phyloP scores from a whole-genome alignment of 2,329 filamentous ascomycete genomes.

The Cercospora sp. region DNA sequence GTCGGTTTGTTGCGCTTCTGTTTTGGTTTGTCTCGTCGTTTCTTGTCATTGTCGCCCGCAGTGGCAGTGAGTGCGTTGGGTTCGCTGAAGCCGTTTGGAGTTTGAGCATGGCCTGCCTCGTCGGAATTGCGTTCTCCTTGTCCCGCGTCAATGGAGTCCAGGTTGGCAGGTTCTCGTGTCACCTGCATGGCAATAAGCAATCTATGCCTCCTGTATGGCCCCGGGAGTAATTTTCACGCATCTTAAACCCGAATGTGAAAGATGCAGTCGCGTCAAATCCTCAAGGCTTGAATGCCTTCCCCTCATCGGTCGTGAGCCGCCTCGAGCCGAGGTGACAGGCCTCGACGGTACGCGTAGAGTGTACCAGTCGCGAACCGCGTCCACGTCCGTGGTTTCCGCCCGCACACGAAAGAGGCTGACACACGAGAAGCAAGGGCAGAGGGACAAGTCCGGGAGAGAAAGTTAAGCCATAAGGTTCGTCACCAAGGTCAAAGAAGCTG shows the following conservation, averaged over 20 bases:
- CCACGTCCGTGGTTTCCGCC: not conserved
- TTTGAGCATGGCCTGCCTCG: conserved; percentile 70
- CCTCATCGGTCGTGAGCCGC: conserved; percentile 5
- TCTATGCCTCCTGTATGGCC: conserved; percentile 1
- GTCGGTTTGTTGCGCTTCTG: conserved; percentile 85
- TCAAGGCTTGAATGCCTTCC: not conserved
- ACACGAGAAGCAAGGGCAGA: not conserved
- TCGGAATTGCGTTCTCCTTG: not conserved
- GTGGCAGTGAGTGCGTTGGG: conserved; percentile 3
- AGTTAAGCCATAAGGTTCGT: not conserved
- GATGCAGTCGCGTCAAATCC: not conserved
- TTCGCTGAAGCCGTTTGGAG: conserved; percentile 63
- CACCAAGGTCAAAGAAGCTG: not conserved
- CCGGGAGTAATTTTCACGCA: conserved; percentile 4
- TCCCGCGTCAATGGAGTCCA: not conserved
- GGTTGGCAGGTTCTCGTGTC: not conserved
- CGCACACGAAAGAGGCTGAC: not conserved
- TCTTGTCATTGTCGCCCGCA: not conserved
- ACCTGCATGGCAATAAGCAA: conserved; percentile 10
- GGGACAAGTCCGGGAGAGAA: not conserved
- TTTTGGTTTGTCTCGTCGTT: conserved; percentile 46
- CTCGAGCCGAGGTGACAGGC: conserved; percentile 2
- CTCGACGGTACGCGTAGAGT: not conserved
- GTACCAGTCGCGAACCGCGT: not conserved
- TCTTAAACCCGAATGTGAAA: conserved; percentile 8